Conservation (phyloP, 2,329 filamentous ascomycete species). For the Colletotrichum simmondsii region DNA sequence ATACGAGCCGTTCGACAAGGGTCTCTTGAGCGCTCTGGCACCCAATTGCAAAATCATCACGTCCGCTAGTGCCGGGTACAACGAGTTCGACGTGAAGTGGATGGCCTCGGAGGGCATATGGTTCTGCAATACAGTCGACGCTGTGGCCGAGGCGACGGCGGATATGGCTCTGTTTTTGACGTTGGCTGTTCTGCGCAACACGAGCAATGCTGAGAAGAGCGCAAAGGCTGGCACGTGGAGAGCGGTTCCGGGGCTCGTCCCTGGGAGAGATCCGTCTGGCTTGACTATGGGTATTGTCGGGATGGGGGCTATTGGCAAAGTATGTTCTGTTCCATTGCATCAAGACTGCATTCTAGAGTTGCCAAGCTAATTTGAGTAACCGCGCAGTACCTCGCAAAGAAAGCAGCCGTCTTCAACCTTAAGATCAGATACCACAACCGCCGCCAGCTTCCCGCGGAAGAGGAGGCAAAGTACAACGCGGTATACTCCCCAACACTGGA, state of each 20-base stretch:
- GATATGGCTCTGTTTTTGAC: conserved; percentile 56
- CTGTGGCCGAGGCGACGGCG: conserved; percentile 61
- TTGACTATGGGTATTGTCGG: background rate
- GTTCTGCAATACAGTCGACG: conserved; percentile 66
- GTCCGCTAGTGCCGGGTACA: conserved; percentile 59
- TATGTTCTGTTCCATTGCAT: background rate
- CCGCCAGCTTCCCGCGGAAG: conserved; percentile 42
- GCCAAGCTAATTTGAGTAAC: background rate
- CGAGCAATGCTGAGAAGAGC: conserved; percentile 50
- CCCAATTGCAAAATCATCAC: conserved; percentile 57
- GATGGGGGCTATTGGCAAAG: background rate
- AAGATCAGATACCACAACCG: conserved; percentile 57
- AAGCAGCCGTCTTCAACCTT: conserved; percentile 55
- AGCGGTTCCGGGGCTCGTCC: conserved; percentile 32
- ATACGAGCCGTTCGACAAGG: conserved; percentile 61
- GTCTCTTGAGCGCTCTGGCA: conserved; percentile 44
- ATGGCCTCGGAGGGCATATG: conserved; percentile 54
- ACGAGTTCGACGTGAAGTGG: conserved; percentile 58
- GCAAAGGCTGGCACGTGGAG: conserved; percentile 51
- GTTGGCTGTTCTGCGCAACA: conserved; percentile 55
- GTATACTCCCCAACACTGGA: background rate
- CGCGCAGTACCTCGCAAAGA: conserved; percentile 48
- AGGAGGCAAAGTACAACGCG: conserved; percentile 48
- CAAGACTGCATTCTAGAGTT: background rate
- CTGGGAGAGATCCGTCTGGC: conserved; percentile 28